A percentile compares a stretch with the other conserved stretches of the same genome.
phyloP scores from a whole-genome alignment of 768 basidiomycete species.

The Boletus rubroflammeus region DNA sequence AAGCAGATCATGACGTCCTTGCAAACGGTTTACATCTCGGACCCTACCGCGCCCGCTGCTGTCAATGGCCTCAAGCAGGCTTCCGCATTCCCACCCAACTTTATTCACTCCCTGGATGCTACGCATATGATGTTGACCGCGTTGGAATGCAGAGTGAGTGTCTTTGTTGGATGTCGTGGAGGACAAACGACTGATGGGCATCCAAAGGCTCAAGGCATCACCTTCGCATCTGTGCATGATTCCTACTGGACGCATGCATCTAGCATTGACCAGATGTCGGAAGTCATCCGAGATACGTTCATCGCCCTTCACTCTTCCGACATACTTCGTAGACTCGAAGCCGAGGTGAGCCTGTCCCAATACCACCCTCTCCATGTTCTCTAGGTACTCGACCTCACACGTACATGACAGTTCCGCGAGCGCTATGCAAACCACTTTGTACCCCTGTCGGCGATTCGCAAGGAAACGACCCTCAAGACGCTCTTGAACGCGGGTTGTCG shows the following conservation, averaged over 20 bases:
- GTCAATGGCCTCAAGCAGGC: slow-evolving; percentile 88
- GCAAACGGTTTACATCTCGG: slow-evolving; percentile 86
- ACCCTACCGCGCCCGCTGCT: slow-evolving; percentile 73
- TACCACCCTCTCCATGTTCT: neutral
- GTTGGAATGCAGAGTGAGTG: slow-evolving; percentile 74
- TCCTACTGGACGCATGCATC: slow-evolving; percentile 98
- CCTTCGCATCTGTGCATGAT: slow-evolving; percentile 96
- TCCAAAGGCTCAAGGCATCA: slow-evolving; percentile 61
- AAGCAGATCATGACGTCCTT: slow-evolving; percentile 82
- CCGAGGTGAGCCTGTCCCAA: slow-evolving; percentile 55
- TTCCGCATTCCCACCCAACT: slow-evolving; percentile 97
- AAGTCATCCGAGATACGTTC: slow-evolving; percentile 88
- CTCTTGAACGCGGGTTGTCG: slow-evolving; percentile 44
- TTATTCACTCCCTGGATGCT: slow-evolving; percentile 95
- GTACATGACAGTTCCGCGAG: slow-evolving; percentile 53
- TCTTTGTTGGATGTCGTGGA: neutral
- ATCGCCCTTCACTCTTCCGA: slow-evolving; percentile 88
- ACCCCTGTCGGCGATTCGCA: slow-evolving; percentile 49
- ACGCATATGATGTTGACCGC: slow-evolving; percentile 99
- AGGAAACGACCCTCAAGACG: slow-evolving; percentile 34
- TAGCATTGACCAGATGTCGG: slow-evolving; percentile 84
- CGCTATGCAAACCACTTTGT: slow-evolving; percentile 75
- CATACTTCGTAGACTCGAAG: slow-evolving; percentile 65
- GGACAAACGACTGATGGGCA: slow-evolving; percentile 3
- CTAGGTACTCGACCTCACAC: neutral